Percentiles rank a stretch among this genome's conserved stretches.
Conservation (phyloP, 495 filamentous ascomycete genomes). For the Pyrenopolyporus hunteri region DNA sequence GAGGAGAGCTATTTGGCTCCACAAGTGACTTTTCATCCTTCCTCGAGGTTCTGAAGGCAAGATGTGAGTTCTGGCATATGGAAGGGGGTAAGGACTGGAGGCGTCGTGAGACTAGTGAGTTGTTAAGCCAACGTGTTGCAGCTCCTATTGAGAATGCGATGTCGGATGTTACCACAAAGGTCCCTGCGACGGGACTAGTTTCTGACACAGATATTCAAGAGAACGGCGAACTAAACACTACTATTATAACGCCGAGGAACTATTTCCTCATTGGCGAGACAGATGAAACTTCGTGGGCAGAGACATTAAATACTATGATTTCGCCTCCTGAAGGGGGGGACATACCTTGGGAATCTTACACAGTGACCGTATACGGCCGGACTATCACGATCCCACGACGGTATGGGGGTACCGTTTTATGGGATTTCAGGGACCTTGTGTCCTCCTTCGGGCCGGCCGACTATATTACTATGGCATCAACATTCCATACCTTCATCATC, state of each 20-base stretch:
- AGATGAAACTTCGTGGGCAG: slow-evolving; percentile 25
- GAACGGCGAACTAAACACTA: background rate
- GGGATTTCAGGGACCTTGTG: slow-evolving; percentile 67
- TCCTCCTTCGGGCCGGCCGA: slow-evolving; percentile 69
- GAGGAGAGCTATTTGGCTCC: slow-evolving; percentile 53
- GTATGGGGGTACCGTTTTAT: slow-evolving; percentile 54
- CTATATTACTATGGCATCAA: slow-evolving; percentile 73
- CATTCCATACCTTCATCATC: slow-evolving; percentile 71
- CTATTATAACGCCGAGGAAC: slow-evolving; percentile 37
- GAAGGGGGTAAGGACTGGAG: slow-evolving; percentile 70
- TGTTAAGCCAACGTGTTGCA: background rate
- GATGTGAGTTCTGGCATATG: slow-evolving; percentile 77
- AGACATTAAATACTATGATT: slow-evolving; percentile 12
- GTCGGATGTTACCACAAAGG: slow-evolving; percentile 1
- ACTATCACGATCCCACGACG: slow-evolving; percentile 58
- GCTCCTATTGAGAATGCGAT: slow-evolving; percentile 2
- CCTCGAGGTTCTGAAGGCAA: slow-evolving; percentile 67
- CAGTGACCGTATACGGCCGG: slow-evolving; percentile 65
- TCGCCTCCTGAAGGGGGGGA: background rate
- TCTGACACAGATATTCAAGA: slow-evolving; percentile 6
- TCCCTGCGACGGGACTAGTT: background rate
- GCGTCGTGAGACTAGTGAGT: slow-evolving; percentile 51
- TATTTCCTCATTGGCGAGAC: slow-evolving; percentile 38
- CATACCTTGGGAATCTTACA: slow-evolving; percentile 54
- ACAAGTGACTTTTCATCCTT: slow-evolving; percentile 70